Evolutionary conservation across 2,329 filamentous ascomycete genomes (phyloP), one percentile per base, ranked within the genome.

Genomic region (Leptoxyphium fumago): DNA sequence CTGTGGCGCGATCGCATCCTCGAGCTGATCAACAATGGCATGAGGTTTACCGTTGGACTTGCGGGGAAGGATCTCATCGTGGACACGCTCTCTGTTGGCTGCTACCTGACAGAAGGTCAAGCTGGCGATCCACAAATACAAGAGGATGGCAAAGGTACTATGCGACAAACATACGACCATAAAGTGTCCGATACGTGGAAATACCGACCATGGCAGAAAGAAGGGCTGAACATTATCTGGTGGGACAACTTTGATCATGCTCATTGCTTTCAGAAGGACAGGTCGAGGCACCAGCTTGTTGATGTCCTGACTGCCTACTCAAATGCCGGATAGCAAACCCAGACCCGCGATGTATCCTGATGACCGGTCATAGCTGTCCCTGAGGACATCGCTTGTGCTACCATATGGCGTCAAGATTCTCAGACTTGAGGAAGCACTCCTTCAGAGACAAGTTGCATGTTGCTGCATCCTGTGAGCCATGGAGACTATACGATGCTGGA

Each of bases 1-100:
- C 62, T 82, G 7, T 85, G 81, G 80, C 77, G 75, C 51, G 76
- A 83, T 40, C 77, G 82, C 48, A 58, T 84, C 39, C 49, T 70
- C 29, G 56, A 60, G 13, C 52, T 61, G 29, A 46, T 61, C 42
- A 50, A 60, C 45, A 48, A 49, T 9, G 46, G 51, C 10, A 59
- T 64, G 40, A 48, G 61, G 14, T 71, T 78, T 10, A 77, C 74
- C 0, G 76, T 82, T 0, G 72, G 66, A 45, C 63, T 84, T 18
- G 68, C 73, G 6, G 75, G 72, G 8, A 64, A 68, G 43, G 80
- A 84, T 61, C 58, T 82, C 39, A 82, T 84, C 49, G 75, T 82
- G 5, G 70, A 82, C 53, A 75, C 76, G 0, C 57, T 65, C 15
- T 67, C 67, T 0, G 74, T 84, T 2, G 72, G 70, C 2, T 63